phyloP scores from a whole-genome alignment of 768 basidiomycete genomes.

The Dacryopinax spathularia region DNA sequence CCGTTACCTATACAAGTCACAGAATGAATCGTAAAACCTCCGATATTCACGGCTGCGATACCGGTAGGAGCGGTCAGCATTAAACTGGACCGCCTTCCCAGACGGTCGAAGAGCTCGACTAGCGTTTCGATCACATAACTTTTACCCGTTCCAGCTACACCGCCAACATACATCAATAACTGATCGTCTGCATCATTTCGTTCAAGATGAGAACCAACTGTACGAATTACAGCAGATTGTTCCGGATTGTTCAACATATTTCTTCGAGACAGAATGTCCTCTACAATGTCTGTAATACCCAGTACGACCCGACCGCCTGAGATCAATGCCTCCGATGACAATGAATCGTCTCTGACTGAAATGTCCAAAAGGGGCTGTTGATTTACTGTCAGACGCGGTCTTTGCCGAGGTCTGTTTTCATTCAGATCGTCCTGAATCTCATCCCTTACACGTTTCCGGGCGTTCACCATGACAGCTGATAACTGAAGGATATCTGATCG shows the following conservation, averaged over 20 bases:
- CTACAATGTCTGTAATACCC: not conserved
- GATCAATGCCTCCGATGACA: too few relatives aligned
- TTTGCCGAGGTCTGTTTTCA: too few relatives aligned
- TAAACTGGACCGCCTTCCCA: not conserved
- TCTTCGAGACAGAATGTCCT: not conserved
- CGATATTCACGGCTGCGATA: not conserved
- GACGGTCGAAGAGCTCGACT: not conserved
- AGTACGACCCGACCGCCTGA: not conserved
- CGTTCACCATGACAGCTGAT: too few relatives aligned
- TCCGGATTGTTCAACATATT: not conserved
- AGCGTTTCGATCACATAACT: not conserved
- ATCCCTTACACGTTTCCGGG: too few relatives aligned
- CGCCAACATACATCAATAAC: not conserved
- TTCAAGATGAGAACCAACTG: not conserved
- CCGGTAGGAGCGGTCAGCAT: not conserved
- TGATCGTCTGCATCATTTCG: not conserved
- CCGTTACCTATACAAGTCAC: not conserved
- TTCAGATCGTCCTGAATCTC: too few relatives aligned
- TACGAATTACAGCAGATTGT: not conserved
- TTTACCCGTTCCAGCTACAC: not conserved
- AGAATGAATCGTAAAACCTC: not conserved
- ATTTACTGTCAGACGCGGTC: too few relatives aligned
- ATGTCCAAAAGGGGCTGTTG: too few relatives aligned
- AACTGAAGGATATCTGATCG: too few relatives aligned
- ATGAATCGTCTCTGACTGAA: too few relatives aligned